A percentile compares a stretch with the other conserved stretches of the same genome.
These are phyloP conservation scores for Galium porrigens DNA, from an alignment of 305 asterid genomes.

Conservation along the genomic window DNA sequence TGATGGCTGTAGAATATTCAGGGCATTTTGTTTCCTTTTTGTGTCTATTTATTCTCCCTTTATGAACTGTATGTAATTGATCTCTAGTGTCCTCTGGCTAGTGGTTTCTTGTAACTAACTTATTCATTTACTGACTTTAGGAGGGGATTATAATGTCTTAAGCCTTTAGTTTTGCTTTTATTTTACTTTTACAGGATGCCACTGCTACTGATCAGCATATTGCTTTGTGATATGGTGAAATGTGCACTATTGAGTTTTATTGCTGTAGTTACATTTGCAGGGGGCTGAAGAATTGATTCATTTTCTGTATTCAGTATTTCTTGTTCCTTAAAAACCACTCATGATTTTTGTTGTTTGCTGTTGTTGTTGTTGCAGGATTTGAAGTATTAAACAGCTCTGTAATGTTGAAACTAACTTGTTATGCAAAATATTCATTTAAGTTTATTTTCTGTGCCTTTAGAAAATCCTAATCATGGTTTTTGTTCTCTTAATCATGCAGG, in stretches of 20 bases:
- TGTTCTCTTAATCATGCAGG: conserved; percentile 13
- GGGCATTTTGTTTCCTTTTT: conserved; percentile 1
- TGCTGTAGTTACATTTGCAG: background rate
- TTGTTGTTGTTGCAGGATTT: conserved; percentile 18
- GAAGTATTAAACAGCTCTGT: conserved; percentile 12
- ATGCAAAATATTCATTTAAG: background rate
- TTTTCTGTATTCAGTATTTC: background rate
- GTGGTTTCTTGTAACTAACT: background rate
- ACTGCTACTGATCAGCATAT: conserved; percentile 8
- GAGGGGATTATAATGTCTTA: background rate
- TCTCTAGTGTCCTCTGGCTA: background rate
- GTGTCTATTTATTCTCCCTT: background rate
- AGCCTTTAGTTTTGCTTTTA: conserved; percentile 7
- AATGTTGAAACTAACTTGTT: conserved; percentile 11
- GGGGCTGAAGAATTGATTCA: background rate
- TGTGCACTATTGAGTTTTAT: background rate
- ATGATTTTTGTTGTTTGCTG: conserved; percentile 1
- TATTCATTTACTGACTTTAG: background rate
- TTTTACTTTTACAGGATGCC: conserved; percentile 13
- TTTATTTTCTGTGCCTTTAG: conserved; percentile 5
- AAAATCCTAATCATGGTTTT: conserved; percentile 7
- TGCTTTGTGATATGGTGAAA: conserved; percentile 6
- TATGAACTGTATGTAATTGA: background rate
- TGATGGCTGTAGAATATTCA: background rate
- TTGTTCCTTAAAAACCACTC: background rate